Evolutionary conservation across 768 basidiomycete genomes (phyloP), one percentile per base, ranked within the genome.

Genomic region (Leccinum fibrillosum): DNA sequence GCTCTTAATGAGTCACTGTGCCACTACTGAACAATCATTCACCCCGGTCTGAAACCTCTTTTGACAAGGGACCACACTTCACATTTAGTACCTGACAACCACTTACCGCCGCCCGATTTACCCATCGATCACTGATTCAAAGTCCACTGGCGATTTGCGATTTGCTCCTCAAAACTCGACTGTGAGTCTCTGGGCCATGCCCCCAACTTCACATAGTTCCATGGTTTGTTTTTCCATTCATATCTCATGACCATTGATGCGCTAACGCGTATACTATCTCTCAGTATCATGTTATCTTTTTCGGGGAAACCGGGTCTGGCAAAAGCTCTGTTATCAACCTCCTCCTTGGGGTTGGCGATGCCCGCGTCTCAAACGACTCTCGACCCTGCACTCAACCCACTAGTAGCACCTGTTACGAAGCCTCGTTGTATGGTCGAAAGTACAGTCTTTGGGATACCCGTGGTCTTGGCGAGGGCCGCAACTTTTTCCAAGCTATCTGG

Each of bases 361-460:
- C 68, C 13, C 23, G 0, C 1, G 48, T 61, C 26, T 63, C 65
- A 13, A 55, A 57, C 9, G 59, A 57, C 34, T 25, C 58, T 15
- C 39, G 28, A 1, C 63, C 57, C 19, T 72, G 70, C 55, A 72
- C 70, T n/a, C 49, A 30, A n/a, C 12, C 0, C 12, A 12, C 32
- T 32, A 32, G 12, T 2, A 53, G 11, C 21, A 5, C 34, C 17
- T 5, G 32, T 34, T 65, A 69, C 19, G 30, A 55, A 28, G 51
- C 35, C 49, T 53, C 13, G 2, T 39, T 64, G 8, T 11, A 56
- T 17, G 55, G 48, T 10, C 26, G 5, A n/a, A 21, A 9, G 45
- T 66, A 57, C 30, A 42, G 17, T 2, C 35, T 77, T 0, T 72
- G 75, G 69, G 78, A 78, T 47, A 78, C 76, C 6, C 69, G 69